Evolutionary conservation across 805 yeast genomes (phyloP).

Genomic region (Wickerhamiella hasegawae): DNA sequence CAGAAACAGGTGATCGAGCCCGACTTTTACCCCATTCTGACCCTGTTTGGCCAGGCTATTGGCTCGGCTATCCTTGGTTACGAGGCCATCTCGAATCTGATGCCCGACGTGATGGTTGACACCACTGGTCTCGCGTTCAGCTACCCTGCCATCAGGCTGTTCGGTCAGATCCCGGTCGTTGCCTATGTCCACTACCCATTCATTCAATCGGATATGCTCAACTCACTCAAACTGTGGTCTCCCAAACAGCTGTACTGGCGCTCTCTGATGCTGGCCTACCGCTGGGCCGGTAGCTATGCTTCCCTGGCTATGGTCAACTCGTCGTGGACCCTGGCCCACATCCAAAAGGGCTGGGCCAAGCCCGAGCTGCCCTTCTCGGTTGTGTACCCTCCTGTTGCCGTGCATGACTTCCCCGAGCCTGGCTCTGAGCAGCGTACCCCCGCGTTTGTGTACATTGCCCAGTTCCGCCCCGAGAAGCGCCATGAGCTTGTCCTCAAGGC

Average conservation of each 20-base stretch:
- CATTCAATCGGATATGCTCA: conserved; percentile 67
- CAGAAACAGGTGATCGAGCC: conserved; percentile 51
- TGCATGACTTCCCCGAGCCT: conserved; percentile 31
- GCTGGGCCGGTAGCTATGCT: conserved; percentile 48
- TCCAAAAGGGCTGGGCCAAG: conserved; percentile 44
- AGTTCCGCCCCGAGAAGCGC: conserved; percentile 89
- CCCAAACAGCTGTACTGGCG: conserved; percentile 57
- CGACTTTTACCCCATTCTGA: conserved; percentile 57
- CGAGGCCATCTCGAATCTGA: conserved; percentile 50
- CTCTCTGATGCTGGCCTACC: conserved; percentile 44
- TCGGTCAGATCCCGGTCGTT: conserved; percentile 55
- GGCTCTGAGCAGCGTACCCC: conserved; percentile 14
- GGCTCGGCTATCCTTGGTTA: conserved; percentile 57
- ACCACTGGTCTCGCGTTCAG: conserved; percentile 89
- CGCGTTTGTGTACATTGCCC: conserved; percentile 51
- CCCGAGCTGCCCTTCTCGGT: conserved; percentile 28
- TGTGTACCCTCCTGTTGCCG: conserved; percentile 83
- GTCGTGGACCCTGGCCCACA: conserved; percentile 80
- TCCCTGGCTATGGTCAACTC: conserved; percentile 64
- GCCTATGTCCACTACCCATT: conserved; percentile 94
- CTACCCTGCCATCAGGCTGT: conserved; percentile 45
- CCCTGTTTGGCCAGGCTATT: conserved; percentile 73
- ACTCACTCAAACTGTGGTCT: conserved; percentile 10
- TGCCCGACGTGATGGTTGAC: conserved; percentile 85
- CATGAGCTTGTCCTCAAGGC: conserved; percentile 55